Evolutionary conservation across 2,329 filamentous ascomycete species (phyloP).

Genomic region (Pseudogymnoascus pannorum): DNA sequence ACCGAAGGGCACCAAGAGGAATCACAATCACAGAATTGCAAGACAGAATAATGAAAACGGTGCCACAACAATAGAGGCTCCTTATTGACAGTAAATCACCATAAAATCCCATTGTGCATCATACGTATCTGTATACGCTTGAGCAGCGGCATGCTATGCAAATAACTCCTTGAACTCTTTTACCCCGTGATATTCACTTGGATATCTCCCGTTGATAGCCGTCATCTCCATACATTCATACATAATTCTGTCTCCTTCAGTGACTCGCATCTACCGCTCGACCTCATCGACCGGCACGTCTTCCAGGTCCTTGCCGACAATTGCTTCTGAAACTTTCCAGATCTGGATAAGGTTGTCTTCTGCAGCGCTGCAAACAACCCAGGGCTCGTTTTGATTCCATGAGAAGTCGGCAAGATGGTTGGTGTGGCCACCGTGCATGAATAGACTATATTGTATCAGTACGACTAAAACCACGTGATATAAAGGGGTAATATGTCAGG

Average conservation of each 20-base stretch:
- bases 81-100: not conserved
- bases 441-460: conserved; percentile 50
- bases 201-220: conserved; percentile 1
- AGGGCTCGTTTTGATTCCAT: conserved; percentile 95
- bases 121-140: not conserved
- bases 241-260: not conserved
- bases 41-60: not conserved
- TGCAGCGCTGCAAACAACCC: conserved; percentile 90
- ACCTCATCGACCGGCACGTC: conserved; percentile 72
- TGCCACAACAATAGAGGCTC: not conserved
- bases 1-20: not conserved
- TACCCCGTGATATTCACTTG: conserved; percentile 6
- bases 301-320: conserved; percentile 69
- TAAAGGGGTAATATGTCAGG: not conserved
- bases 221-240: conserved; percentile 7
- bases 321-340: conserved; percentile 79
- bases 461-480: conserved; percentile 9
- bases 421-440: conserved; percentile 98
- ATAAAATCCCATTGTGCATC: not conserved
- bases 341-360: conserved; percentile 97
- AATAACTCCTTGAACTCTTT: conserved; percentile 6
- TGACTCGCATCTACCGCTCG: conserved; percentile 42
- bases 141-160: not conserved
- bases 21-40: not conserved
- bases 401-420: conserved; percentile 95